These are phyloP conservation scores for Rhizodiscina lignyota DNA, from an alignment of 495 filamentous ascomycete genomes.

Conservation along the genomic window DNA sequence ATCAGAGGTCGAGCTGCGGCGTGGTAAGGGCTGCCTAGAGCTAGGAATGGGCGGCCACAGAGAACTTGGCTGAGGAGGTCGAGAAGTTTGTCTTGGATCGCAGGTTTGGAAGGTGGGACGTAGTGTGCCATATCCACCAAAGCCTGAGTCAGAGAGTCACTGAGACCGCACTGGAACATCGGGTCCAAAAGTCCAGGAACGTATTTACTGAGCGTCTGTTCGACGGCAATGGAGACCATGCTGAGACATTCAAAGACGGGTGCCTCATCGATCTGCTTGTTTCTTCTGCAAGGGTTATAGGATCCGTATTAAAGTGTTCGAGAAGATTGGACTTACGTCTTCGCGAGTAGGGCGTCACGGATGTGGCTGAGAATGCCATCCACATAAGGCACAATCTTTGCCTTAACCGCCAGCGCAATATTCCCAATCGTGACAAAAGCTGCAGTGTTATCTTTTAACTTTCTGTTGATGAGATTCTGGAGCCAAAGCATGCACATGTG, in stretches of 20 bases:
- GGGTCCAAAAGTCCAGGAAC: conserved; percentile 92
- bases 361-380: conserved; percentile 87
- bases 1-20: conserved; percentile 42
- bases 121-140: conserved; percentile 97
- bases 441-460: conserved; percentile 78
- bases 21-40: conserved; percentile 72
- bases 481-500: conserved; percentile 96
- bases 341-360: conserved; percentile 71
- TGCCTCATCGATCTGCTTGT: conserved; percentile 58
- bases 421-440: conserved; percentile 92
- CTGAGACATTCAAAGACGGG: conserved; percentile 98
- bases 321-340: no score
- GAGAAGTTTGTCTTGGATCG: conserved; percentile 82
- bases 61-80: conserved; percentile 91
- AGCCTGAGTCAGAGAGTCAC: conserved; percentile 80
- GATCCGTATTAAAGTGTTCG: no score
- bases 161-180: conserved; percentile 91
- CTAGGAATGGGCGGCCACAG: conserved; percentile 77
- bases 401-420: conserved; percentile 89
- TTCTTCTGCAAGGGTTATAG: conserved; percentile 41
- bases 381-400: conserved; percentile 83
- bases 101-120: conserved; percentile 82
- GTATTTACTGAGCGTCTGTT: conserved; percentile 92
- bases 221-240: conserved; percentile 84
- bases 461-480: conserved; percentile 87